phyloP scores from a whole-genome alignment of 1,284 basidiomycete genomes.

The Heterobasidion parviporum region DNA sequence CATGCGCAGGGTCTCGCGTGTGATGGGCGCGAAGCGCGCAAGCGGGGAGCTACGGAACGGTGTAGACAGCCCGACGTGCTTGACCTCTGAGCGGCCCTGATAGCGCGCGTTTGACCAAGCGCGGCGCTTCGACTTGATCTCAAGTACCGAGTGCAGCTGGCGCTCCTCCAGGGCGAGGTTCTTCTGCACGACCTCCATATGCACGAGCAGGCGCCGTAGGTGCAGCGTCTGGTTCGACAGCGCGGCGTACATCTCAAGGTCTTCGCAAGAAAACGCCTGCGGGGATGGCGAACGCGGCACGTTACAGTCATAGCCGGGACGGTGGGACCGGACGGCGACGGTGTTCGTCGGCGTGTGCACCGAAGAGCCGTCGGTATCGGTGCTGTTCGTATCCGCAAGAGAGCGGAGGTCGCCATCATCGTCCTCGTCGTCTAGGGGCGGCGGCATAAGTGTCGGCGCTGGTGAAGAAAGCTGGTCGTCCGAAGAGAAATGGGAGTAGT shows the following conservation, averaged over 20 bases:
- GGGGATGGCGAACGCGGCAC: slow-evolving; percentile 2
- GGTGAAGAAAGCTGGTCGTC: slow-evolving; percentile 1
- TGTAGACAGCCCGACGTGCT: slow-evolving; percentile 30
- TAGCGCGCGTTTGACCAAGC: slow-evolving; percentile 44
- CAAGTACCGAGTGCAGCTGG: slow-evolving; percentile 35
- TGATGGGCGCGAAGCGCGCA: slow-evolving; percentile 26
- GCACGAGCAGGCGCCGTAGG: slow-evolving; percentile 30
- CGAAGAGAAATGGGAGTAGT: slow-evolving; percentile 5
- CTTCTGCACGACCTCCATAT: slow-evolving; percentile 27
- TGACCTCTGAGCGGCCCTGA: slow-evolving; percentile 19
- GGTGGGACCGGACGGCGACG: slow-evolving; percentile 13
- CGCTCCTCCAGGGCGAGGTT: slow-evolving; percentile 27
- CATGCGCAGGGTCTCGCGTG: not conserved
- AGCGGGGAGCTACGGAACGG: slow-evolving; percentile 33
- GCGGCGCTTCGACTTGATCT: slow-evolving; percentile 40
- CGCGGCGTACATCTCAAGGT: slow-evolving; percentile 26
- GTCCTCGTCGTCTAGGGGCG: slow-evolving; percentile 23
- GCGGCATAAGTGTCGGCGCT: slow-evolving; percentile 7
- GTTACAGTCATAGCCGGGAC: slow-evolving; percentile 2
- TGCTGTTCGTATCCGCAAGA: slow-evolving; percentile 21
- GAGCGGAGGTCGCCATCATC: slow-evolving; percentile 19
- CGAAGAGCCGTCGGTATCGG: slow-evolving; percentile 48
- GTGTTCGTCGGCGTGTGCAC: slow-evolving; percentile 40
- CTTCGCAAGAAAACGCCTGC: slow-evolving; percentile 15
- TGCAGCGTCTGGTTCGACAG: slow-evolving; percentile 29